phyloP scores from a whole-genome alignment of 192 early-diverging fungal genomes.

The Rhizophagus clarus region DNA sequence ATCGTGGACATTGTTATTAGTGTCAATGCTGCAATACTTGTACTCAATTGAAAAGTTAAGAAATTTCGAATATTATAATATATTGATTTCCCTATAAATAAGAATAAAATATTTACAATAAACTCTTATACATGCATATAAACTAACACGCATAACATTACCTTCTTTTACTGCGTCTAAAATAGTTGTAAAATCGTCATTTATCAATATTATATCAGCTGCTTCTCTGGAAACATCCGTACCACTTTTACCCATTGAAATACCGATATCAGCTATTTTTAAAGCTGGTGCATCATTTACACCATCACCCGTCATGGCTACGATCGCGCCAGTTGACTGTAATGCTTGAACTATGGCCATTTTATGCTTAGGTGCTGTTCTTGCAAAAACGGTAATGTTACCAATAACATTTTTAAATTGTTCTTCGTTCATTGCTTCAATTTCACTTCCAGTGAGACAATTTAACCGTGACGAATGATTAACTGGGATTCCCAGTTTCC shows the following conservation, averaged over 20 bases:
- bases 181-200: slow-evolving; percentile 95
- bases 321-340: slow-evolving; percentile 82
- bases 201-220: slow-evolving; percentile 94
- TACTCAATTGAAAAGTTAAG: slow-evolving; percentile 93
- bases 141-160: slow-evolving; percentile 22
- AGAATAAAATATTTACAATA: neutral
- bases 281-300: slow-evolving; percentile 97
- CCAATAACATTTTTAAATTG: slow-evolving; percentile 66
- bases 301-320: slow-evolving; percentile 97
- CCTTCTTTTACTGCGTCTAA: slow-evolving; percentile 95
- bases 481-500: slow-evolving; percentile 80
- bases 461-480: slow-evolving; percentile 50
- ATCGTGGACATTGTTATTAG: slow-evolving; percentile 87
- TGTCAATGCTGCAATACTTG: slow-evolving; percentile 87
- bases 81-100: slow-evolving; percentile 79
- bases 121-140: neutral
- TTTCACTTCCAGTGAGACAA: slow-evolving; percentile 73
- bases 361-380: slow-evolving; percentile 86
- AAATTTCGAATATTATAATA: slow-evolving; percentile 99
- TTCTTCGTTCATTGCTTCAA: slow-evolving; percentile 66
- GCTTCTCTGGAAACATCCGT: slow-evolving; percentile 97
- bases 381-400: slow-evolving; percentile 74
- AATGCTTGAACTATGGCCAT: slow-evolving; percentile 87
- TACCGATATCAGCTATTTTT: slow-evolving; percentile 91
- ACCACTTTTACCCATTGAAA: slow-evolving; percentile 94